Conservation (phyloP, 2,329 filamentous ascomycete genomes). For the Botryotinia convoluta region DNA sequence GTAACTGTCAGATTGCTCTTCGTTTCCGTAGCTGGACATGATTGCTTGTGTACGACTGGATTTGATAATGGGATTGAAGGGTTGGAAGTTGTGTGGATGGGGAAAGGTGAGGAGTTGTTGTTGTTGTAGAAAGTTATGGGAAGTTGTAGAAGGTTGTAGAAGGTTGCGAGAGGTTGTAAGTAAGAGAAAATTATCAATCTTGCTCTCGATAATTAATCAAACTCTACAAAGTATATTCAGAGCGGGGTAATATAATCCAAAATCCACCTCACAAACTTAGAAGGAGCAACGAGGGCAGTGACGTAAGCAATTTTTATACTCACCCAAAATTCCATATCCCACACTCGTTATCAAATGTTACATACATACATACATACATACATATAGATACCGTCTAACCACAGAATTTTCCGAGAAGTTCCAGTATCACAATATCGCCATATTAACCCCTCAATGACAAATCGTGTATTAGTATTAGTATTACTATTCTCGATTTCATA, state of each 20-base stretch:
- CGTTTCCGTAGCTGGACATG: conserved; percentile 10
- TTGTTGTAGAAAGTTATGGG: neutral
- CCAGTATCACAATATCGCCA: neutral
- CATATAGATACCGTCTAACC: neutral
- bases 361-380: neutral
- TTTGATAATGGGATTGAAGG: neutral
- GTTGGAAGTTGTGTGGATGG: neutral
- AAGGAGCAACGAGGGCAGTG: neutral
- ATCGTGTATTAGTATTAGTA: neutral
- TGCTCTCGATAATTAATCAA: neutral
- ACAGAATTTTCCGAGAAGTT: neutral
- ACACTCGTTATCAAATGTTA: neutral
- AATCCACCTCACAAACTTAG: neutral
- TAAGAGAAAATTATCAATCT: neutral
- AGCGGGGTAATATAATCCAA: neutral
- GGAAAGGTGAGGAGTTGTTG: neutral
- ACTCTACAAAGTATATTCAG: too few relatives aligned
- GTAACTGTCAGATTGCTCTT: conserved; percentile 9
- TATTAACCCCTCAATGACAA: neutral
- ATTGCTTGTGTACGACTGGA: neutral
- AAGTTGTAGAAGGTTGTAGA: neutral
- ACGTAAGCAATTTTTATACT: neutral
- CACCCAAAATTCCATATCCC: neutral
- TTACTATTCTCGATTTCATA: neutral
- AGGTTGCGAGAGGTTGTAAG: neutral